Evolutionary conservation across 2,329 filamentous ascomycete genomes (phyloP), one percentile per base, ranked within the genome.

Genomic region (Epichloe bromicola): DNA sequence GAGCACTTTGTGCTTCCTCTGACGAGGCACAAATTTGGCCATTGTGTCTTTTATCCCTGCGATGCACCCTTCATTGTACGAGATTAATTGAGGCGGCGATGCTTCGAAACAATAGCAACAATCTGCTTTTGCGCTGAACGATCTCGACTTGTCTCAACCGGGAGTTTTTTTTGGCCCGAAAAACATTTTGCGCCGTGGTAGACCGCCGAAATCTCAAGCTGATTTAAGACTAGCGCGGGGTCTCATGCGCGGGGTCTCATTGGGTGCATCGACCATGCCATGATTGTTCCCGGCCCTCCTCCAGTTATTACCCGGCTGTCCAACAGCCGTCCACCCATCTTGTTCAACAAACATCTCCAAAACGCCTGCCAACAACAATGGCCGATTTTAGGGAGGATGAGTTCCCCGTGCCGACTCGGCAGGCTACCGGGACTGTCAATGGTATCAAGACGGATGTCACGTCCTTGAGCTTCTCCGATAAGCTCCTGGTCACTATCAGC

Each of bases 401-500:
- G 0, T 95, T 87, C 60, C 86, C 87, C 15, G 85, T 82, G 3
- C 69, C 71, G 11, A 83, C 79, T 2, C 82, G 76, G 48, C 73
- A 74, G 54, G 74, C 73, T 14, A 73, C 74, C 1, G 83, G 83
- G 3, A 63, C 73, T 3, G 79, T 96, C 54, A 80, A 83, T 55
- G 82, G 80, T 33, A 66, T 83, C 20, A 66, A 75, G 37, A 97
- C 93, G 1, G 81, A 88, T 57, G 83, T 87, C 36, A 82, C 80
- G 39, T 76, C 76, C 11, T 73, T 89, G 50, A 80, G 75, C 59
- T 97, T 97, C 68, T 76, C 83, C 8, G 93, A 97, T 75, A 95
- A 88, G 68, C 88, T 98, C 60, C 70, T 98, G 59, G 73, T 98
- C 55, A 96, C 89, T 1, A 77, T 97, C 53, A 87, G 86, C 0